phyloP scores from a whole-genome alignment of 1,139 yeast species.

The Pichia sp. region DNA sequence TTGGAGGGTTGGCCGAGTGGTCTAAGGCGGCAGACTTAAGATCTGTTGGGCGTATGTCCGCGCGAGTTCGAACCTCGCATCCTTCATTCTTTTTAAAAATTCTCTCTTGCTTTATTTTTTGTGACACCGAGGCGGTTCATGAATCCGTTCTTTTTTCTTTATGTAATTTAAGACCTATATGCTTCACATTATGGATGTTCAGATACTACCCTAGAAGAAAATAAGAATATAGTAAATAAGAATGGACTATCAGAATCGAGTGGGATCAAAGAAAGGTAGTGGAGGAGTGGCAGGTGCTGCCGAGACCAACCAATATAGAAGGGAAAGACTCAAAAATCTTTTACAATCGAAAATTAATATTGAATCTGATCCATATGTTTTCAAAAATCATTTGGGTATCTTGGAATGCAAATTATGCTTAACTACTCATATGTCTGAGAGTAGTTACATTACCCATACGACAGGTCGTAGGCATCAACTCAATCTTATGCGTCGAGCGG shows the following conservation, averaged over 20 bases:
- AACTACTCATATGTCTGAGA: conserved; percentile 69
- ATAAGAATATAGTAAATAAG: background rate
- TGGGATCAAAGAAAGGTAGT: conserved; percentile 53
- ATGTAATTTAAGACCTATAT: background rate
- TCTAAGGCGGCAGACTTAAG: conserved; percentile 39
- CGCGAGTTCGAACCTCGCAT: conserved; percentile 87
- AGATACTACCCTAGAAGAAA: too few species aligned
- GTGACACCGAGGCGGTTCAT: background rate
- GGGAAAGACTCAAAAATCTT: conserved; percentile 60
- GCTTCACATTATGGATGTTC: background rate
- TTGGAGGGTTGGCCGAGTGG: conserved; percentile 38
- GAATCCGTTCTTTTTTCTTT: background rate
- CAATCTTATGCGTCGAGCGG: conserved; percentile 57
- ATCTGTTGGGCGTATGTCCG: conserved; percentile 48
- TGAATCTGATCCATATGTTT: conserved; percentile 74
- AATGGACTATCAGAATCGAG: conserved; percentile 55
- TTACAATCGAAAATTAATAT: conserved; percentile 60
- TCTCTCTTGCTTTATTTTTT: conserved; percentile 11
- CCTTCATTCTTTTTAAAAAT: conserved; percentile 52
- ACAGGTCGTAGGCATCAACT: conserved; percentile 75
- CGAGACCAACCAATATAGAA: conserved; percentile 62
- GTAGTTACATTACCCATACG: conserved; percentile 75
- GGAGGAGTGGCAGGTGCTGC: conserved; percentile 76
- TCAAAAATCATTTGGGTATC: conserved; percentile 67
- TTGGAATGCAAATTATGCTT: conserved; percentile 73